A percentile compares a stretch with the other conserved stretches of the same genome.
phyloP scores from a whole-genome alignment of 1,284 basidiomycete genomes.

The Volvariella surrecta region DNA sequence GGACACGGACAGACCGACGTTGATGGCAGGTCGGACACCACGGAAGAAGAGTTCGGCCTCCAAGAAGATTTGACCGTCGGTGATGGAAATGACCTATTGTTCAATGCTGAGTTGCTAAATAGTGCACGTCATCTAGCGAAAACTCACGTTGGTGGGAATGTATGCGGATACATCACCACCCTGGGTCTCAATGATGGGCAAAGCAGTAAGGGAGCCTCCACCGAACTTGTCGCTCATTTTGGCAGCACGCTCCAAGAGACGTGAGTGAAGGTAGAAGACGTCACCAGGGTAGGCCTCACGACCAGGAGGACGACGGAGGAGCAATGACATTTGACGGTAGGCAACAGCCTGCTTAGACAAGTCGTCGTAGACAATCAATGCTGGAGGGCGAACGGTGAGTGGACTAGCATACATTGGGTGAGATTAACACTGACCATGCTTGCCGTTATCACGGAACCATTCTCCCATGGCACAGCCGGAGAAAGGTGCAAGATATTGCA shows the following conservation, averaged over 20 bases:
- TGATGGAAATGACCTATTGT: slow-evolving; percentile 88
- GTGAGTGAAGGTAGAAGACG: slow-evolving; percentile 99
- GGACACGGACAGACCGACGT: slow-evolving; percentile 99
- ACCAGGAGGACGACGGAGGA: slow-evolving; percentile 99
- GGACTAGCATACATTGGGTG: slow-evolving; percentile 10
- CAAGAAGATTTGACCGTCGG: slow-evolving; percentile 99
- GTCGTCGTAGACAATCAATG: slow-evolving; percentile 99
- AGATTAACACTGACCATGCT: slow-evolving; percentile 51
- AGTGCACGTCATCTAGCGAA: background rate
- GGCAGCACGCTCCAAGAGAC: slow-evolving; percentile 98
- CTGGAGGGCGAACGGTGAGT: slow-evolving; percentile 23
- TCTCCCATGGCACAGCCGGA: slow-evolving; percentile 99
- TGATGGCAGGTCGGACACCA: slow-evolving; percentile 98
- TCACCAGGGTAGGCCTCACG: slow-evolving; percentile 99
- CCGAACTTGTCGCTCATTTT: slow-evolving; percentile 99
- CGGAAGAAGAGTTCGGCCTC: slow-evolving; percentile 99
- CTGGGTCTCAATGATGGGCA: slow-evolving; percentile 99
- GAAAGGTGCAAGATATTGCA: slow-evolving; percentile 99
- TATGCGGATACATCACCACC: slow-evolving; percentile 99
- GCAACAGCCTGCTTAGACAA: slow-evolving; percentile 99
- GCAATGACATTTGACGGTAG: slow-evolving; percentile 99
- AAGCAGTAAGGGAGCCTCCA: slow-evolving; percentile 95
- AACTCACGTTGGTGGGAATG: slow-evolving; percentile 76
- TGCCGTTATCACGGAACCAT: slow-evolving; percentile 99
- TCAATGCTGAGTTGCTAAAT: slow-evolving; percentile 5